These are phyloP conservation scores for Carpinus fangiana DNA, from an alignment of 306 rosid genomes.

Conservation along the genomic window DNA sequence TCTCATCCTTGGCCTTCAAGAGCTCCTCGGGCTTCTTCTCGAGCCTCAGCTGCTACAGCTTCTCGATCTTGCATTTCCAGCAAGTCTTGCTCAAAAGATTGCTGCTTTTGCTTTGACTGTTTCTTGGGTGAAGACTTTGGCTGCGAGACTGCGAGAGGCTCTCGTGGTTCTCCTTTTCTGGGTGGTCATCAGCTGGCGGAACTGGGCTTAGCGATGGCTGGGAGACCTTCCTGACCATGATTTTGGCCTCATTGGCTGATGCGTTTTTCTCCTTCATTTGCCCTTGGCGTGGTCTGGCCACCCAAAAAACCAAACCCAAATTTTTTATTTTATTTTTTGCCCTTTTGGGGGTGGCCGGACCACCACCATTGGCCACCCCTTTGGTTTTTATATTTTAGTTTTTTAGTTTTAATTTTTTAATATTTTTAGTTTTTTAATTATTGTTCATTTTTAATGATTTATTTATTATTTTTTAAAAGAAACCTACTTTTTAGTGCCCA, in stretches of 20 bases:
- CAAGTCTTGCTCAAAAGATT: constrained; percentile 65
- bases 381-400: no score
- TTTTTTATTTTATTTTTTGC: no score
- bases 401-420: no score
- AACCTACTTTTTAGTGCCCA: no score
- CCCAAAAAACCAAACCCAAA: no score
- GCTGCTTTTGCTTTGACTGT: constrained; percentile 36
- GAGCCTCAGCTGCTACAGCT: constrained; percentile 53
- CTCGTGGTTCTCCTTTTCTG: constrained; percentile 45
- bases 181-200: neutral
- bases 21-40: constrained; percentile 83
- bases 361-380: no score
- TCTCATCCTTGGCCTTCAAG: constrained; percentile 73
- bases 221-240: constrained; percentile 28
- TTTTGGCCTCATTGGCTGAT: constrained; percentile 36
- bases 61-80: constrained; percentile 68
- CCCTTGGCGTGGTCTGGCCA: no score
- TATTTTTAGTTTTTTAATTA: no score
- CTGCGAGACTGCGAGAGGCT: constrained; percentile 31
- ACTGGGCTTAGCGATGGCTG: constrained; percentile 24
- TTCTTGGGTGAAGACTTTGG: constrained; percentile 43
- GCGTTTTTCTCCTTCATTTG: constrained; percentile 60
- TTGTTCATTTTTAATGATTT: no score
- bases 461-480: no score
- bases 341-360: no score